Percentiles rank a stretch among this genome's conserved stretches.
These are phyloP conservation scores for Auricularia heimuer DNA, from an alignment of 768 basidiomycete genomes.

Conservation along the genomic window DNA sequence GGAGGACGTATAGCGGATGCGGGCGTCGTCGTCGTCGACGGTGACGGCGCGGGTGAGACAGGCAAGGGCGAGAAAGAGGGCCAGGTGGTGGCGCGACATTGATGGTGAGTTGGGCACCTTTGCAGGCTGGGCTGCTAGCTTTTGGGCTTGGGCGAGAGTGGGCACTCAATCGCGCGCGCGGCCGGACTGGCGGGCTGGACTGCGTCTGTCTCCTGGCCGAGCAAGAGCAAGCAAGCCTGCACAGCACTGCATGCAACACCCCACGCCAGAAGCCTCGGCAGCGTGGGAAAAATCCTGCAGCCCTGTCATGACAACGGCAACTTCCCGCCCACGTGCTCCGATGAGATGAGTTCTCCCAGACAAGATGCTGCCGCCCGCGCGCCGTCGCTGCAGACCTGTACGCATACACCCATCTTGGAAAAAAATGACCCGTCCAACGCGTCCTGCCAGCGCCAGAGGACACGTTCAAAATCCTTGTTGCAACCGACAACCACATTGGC, in stretches of 20 bases:
- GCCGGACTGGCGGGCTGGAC: background rate
- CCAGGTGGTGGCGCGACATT: background rate
- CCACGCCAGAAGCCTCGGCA: too few relatives aligned
- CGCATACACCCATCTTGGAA: background rate
- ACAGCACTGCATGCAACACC: too few relatives aligned
- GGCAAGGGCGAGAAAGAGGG: background rate
- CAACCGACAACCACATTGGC: conserved; percentile 94
- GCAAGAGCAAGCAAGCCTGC: too few relatives aligned
- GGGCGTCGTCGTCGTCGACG: background rate
- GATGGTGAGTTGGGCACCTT: background rate
- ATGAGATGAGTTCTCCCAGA: background rate
- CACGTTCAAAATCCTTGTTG: conserved; percentile 75
- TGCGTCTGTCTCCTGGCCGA: background rate
- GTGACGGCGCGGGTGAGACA: background rate
- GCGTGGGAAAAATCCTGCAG: too few relatives aligned
- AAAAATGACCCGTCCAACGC: background rate
- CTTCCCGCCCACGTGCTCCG: background rate
- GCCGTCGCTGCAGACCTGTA: background rate
- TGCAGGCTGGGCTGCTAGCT: background rate
- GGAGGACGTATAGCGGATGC: background rate
- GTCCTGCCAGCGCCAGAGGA: conserved; percentile 20
- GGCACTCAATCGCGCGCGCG: background rate
- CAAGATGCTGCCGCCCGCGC: background rate
- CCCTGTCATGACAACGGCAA: too few relatives aligned
- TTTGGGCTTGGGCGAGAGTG: background rate